These are phyloP conservation scores for Brassica juncea DNA, from an alignment of 345 rosid species.

Conservation along the genomic window DNA sequence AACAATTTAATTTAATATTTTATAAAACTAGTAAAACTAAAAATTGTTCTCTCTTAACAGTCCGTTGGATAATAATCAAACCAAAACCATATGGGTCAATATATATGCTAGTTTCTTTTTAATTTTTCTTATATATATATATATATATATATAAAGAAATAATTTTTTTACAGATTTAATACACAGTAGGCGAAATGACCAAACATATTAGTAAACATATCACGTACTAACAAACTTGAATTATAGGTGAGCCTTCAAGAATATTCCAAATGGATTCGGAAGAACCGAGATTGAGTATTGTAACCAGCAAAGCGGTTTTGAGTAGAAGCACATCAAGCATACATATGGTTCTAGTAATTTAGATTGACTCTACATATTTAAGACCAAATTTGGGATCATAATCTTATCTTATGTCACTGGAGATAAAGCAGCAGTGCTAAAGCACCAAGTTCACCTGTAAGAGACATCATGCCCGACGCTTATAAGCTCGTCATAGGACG, in stretches of 20 bases:
- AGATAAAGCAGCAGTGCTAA: slow-evolving; percentile 59
- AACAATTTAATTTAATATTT: not conserved
- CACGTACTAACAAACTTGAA: not conserved
- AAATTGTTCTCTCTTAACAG: no score
- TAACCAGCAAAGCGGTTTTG: not conserved
- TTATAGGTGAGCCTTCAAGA: not conserved
- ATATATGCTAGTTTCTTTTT: not conserved
- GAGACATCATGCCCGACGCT: slow-evolving; percentile 83
- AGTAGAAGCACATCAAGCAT: not conserved
- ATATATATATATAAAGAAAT: not conserved
- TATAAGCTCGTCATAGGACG: slow-evolving; percentile 94
- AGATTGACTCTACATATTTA: no score
- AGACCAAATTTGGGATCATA: slow-evolving; percentile 6
- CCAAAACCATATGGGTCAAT: not conserved
- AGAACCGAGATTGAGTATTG: not conserved
- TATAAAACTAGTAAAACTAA: no score
- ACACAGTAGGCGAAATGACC: not conserved
- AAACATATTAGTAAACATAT: not conserved
- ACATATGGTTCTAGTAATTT: no score
- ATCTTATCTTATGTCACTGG: slow-evolving; percentile 43
- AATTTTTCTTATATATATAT: not conserved
- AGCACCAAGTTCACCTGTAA: slow-evolving; percentile 72
- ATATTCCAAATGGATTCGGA: not conserved
- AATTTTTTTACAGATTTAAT: not conserved
- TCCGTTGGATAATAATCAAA: not conserved